Evolutionary conservation across 345 rosid species (phyloP), one percentile per base, ranked within the genome.

Genomic region (Punica granatum): DNA sequence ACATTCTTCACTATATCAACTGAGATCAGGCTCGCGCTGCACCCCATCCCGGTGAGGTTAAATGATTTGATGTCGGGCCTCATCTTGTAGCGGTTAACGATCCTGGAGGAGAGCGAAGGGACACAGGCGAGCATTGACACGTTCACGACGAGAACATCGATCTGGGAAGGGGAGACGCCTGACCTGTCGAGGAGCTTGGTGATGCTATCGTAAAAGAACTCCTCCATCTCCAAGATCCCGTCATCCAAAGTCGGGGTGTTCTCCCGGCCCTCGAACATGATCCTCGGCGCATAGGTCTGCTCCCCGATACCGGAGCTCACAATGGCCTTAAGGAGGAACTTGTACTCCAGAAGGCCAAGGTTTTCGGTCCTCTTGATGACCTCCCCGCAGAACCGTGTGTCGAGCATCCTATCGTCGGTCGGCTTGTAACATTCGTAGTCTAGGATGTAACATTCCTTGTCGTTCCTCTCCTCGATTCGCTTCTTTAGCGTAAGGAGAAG

Each of bases 11-110:
- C 94, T 43, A 90, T 70, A 62, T 90, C 89, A 7, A 90, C 67
- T 1, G 98, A 83, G 39, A 93, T 78, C 30, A 90, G 76, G 77
- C 96, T 90, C 37, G 98, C 96, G 69, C 98, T 90, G 14, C 98
- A 93, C 0, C 97, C 98, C 96, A 93, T 90, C 11, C 96, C 94
- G 0, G 97, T 77, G 6, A 93, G 75, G 73, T 90, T 87, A 54
- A 68, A 90, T 21, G 76, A 83, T 69, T 90, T 90, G 15, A 90
- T 48, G 71, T 89, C 96, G 2, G 84, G 80, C 62, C 88, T 84
- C 87, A 93, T 77, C 73, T 90, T 85, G 88, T 87, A 91, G 23
- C 28, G 83, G 69, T 89, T 90, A n/a, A 93, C 76, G 69, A 93
- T 84, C 63, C 88, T 76, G 1, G 91, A 70, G 14, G 90, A 61